Base-by-base conservation (phyloP, 2,329 filamentous ascomycete species). In the Fusarium chuoi region DNA sequence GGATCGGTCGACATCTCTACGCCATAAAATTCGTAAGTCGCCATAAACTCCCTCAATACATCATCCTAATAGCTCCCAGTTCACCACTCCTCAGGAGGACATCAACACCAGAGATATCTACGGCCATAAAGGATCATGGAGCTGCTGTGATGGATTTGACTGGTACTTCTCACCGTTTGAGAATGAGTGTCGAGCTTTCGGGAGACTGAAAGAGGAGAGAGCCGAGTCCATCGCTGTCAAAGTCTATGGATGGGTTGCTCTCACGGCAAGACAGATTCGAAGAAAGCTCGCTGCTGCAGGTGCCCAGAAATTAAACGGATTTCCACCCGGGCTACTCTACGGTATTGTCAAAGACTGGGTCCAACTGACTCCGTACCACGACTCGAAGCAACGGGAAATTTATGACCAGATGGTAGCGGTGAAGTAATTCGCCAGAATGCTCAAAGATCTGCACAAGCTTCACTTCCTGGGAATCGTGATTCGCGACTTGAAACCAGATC, bases 261-360 rank as follows among this genome's bases (percentile, higher is more conserved):
- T 64, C 4, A 44, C 36, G 4, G n/a, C 39, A 8, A 14, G 20
- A 9, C 24, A 58, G 4, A 42, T 72, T 28, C 24, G 30, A 7
- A 8, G 12, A 14, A 72, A 69, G 13, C 42, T 55, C 36, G 11
- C 17, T 9, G 6, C 35, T 22, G 7, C 24, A 18, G 10, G 6
- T 5, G 30, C 20, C 3, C 26, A 6, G 1, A 15, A 22, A 5
- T 9, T 44, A 3, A 4, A 6, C 6, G 20, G 26, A 11, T 30
- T 33, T 24, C 22, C 38, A 0, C 15, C 17, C 7, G 15, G 36
- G 9, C 2, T 9, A 11, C 26, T 58, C 0, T 51, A 49, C 7
- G 69, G 56, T 1, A 72, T 71, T 6, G 63, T 69, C 28, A 72
- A 71, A 14, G 68, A 72, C 20, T 71, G 63, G 63, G 52, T 72